Conservation (phyloP, 1,284 basidiomycete genomes). For the Rhodotorula mucilaginosa region DNA sequence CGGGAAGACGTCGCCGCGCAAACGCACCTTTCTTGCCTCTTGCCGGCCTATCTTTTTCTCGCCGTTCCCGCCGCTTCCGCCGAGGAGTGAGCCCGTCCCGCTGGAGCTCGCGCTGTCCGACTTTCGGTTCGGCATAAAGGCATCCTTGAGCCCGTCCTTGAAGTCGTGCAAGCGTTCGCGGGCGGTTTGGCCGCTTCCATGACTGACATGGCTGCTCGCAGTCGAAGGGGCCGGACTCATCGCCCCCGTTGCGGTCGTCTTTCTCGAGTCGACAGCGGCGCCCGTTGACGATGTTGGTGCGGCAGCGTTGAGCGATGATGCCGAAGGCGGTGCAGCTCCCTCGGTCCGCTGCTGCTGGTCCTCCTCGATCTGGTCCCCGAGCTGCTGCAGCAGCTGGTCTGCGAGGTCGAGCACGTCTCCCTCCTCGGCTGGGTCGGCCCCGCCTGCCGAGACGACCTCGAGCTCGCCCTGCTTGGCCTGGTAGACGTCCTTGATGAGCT, state of each 20-base stretch:
- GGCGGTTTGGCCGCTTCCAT: constrained; percentile 2
- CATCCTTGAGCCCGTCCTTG: constrained; percentile 30
- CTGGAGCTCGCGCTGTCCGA: not conserved
- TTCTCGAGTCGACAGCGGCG: not conserved
- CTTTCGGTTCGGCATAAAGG: constrained; percentile 24
- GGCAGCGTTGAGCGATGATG: not conserved
- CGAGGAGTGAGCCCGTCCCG: not conserved
- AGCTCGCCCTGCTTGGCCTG: constrained; percentile 29
- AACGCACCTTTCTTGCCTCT: constrained; percentile 32
- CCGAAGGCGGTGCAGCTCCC: not conserved
- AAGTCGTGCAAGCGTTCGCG: constrained; percentile 29
- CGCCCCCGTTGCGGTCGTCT: not conserved
- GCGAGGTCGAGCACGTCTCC: constrained; percentile 42
- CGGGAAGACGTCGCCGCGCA: no score
- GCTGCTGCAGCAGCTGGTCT: constrained; percentile 42
- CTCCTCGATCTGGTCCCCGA: constrained; percentile 34
- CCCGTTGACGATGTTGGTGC: not conserved
- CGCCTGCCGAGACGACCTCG: constrained; percentile 11
- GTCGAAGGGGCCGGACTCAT: constrained; percentile 14
- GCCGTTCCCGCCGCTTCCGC: not conserved
- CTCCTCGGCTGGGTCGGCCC: constrained; percentile 23
- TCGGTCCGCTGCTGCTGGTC: not conserved
- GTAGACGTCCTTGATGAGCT: constrained; percentile 19
- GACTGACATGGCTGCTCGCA: not conserved
- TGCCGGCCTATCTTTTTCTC: constrained; percentile 31